Percentiles rank a stretch among this genome's conserved stretches.
Evolutionary conservation across 148 eudicot species (phyloP).

Genomic region (Limonium bicolor): DNA sequence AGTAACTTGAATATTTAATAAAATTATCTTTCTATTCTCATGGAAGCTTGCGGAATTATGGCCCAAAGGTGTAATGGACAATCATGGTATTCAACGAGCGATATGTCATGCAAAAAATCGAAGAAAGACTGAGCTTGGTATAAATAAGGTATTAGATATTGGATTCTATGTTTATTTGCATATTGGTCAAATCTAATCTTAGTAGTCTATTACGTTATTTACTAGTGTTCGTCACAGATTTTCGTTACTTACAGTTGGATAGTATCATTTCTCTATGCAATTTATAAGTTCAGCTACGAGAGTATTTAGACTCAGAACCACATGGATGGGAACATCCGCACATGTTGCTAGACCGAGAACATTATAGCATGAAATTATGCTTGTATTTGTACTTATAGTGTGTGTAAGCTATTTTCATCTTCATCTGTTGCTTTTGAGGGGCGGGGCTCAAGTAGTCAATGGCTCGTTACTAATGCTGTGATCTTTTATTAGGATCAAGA

Average conservation of each 20-base stretch:
- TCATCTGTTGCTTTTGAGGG: too few relatives aligned
- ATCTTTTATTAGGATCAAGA: slow-evolving; percentile 5
- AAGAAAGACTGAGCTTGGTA: slow-evolving; percentile 30
- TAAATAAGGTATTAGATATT: slow-evolving; percentile 47
- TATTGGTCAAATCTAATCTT: neutral
- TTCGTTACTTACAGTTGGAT: neutral
- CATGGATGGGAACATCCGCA: neutral
- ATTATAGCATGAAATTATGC: neutral
- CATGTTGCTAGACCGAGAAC: neutral
- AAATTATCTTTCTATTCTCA: slow-evolving; percentile 1
- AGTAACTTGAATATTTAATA: too few relatives aligned
- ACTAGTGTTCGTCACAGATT: too few relatives aligned
- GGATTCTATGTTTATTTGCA: neutral
- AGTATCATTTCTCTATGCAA: neutral
- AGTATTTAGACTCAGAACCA: neutral
- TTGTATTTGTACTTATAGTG: neutral
- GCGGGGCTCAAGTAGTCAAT: neutral
- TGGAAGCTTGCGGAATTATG: slow-evolving; percentile 85
- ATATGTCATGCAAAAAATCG: slow-evolving; percentile 88
- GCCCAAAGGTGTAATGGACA: slow-evolving; percentile 91
- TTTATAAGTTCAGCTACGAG: neutral
- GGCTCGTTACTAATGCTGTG: neutral
- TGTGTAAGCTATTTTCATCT: neutral
- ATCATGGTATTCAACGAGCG: slow-evolving; percentile 91
- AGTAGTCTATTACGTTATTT: neutral